Conservation (phyloP, 2,329 filamentous ascomycete genomes). For the Ophiostoma perfectum region DNA sequence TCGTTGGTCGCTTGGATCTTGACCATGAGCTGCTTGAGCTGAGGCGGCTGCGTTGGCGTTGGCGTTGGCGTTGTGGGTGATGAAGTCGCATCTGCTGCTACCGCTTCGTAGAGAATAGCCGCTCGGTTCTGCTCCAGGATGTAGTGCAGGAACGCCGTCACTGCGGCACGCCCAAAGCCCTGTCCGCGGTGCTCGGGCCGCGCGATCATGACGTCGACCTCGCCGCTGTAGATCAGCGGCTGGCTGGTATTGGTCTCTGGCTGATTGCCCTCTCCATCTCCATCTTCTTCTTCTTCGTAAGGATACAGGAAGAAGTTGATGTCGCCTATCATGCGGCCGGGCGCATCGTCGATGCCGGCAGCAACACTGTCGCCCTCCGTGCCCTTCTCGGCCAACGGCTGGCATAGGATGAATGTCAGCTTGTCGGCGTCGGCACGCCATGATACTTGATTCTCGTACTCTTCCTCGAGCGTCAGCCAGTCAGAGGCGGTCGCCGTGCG, state of each 20-base stretch:
- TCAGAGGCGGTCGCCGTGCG: constrained; percentile 85
- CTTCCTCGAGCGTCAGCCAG: constrained; percentile 69
- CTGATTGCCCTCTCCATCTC: constrained; percentile 43
- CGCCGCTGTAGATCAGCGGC: constrained; percentile 49
- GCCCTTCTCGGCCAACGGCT: constrained; percentile 35
- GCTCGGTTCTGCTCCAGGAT: constrained; percentile 47
- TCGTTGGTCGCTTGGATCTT: constrained; percentile 52
- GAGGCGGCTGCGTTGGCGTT: background rate
- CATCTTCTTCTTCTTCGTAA: constrained; percentile 41
- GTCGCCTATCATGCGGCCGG: constrained; percentile 62
- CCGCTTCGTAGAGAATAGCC: constrained; percentile 52
- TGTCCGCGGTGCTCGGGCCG: constrained; percentile 48
- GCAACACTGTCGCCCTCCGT: background rate
- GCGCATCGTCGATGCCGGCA: constrained; percentile 46
- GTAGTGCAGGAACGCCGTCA: constrained; percentile 66
- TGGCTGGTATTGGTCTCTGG: constrained; percentile 37
- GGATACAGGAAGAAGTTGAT: constrained; percentile 74
- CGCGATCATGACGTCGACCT: constrained; percentile 86
- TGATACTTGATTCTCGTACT: constrained; percentile 83
- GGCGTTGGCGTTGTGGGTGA: constrained; percentile 14
- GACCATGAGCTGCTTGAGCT: constrained; percentile 33
- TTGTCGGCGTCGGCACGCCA: constrained; percentile 83
- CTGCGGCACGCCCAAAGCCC: constrained; percentile 60
- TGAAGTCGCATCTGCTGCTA: background rate
- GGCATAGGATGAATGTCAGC: constrained; percentile 83